Base-by-base conservation (phyloP, 2,329 filamentous ascomycete genomes). In the Boeremia exigua region DNA sequence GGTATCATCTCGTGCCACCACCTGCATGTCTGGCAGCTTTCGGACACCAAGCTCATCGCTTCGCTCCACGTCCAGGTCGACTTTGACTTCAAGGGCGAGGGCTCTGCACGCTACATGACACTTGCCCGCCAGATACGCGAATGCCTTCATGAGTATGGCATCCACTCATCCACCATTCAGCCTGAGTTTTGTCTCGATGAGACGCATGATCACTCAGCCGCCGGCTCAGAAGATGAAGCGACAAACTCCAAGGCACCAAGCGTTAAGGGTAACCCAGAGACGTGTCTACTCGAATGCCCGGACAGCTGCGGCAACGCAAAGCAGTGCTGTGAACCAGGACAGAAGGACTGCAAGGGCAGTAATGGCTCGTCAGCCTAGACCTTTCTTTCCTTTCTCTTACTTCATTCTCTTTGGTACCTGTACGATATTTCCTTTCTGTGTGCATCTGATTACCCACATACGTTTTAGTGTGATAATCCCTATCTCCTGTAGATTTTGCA, bases 111-210 rank as follows among this genome's bases (percentile, higher is more conserved):
- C 68, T 99, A 98, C 78, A 99, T 99, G 94, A 84, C 88, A 61
- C 84, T 99, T 34, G 92, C 94, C 17, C 87, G 86, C 56, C 87
- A 89, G 53, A 90, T 96, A 15, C 85, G 93, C 43, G 88, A 88
- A 69, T 99, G 95, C 69, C 86, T 99, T 3, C 95, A 99, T 75
- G 93, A 87, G 32, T 97, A 96, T 67, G 94, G 95, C 52, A 98
- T 99, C 62, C 95, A 99, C 79, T 96, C 91, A 33, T 94, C 92
- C 32, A 99, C 95, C 11, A 98, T 99, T 66, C 95, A 99, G 77
- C 95, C 95, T 6, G 95, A 99, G 75, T 99, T 81, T 70, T 79
- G 78, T 63, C 72, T 80, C 23, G 74, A 81, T 53, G 69, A 72
- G 6, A 74, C 73, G 15, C 77, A 80, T 60, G 75, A 78, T 56